Base-by-base conservation (phyloP, 2,329 filamentous ascomycete genomes). In the Periconia sp. region DNA sequence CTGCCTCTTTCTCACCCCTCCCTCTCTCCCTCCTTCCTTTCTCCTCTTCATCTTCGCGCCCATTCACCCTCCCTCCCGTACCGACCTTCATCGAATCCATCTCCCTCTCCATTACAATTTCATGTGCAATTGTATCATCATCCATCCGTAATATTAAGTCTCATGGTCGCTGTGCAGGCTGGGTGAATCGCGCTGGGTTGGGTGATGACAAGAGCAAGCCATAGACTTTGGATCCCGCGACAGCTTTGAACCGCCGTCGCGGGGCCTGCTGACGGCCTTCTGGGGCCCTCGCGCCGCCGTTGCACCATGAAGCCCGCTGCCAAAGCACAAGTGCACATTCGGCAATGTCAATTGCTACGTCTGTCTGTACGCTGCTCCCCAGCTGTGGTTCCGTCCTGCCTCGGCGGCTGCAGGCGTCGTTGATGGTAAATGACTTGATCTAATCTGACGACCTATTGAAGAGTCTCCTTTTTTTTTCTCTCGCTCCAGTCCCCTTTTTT, bases 341-440 rank as follows among this genome's bases (percentile, higher is more conserved):
- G 23, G 31, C 31, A 49, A 70, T 14, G 66, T 61, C 62, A 73
- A 60, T 66, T 69, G 67, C 54, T 55, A 17, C 55, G 45, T 54
- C 49, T 56, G 20, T 19, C 41, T 23, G 43, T 43, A 15, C n/a
- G n/a, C n/a, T n/a, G n/a, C 17, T 23, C 7, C 6, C 40, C 51
- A 23, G 52, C 51, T 50, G 63, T 56, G 61, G 60, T 64, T 63
- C 65, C 56, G 52, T 65, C 61, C 41, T 50, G 45, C 46, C 19
- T 23, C 37, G 49, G 50, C 41, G 43, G 27, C 42, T 23, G 42
- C 54, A 69, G 54, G 53, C 61, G 68, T 74, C 75, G 62, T 65
- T 82, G 80, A 80, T 62, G 76, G 80, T 75, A 73, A 67, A 79
- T 79, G 74, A 83, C 82, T 84, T 84, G 81, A 84, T 84, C 81